Evolutionary conservation across 2,329 filamentous ascomycete species (phyloP).

Genomic region (Xylariaceae sp.): DNA sequence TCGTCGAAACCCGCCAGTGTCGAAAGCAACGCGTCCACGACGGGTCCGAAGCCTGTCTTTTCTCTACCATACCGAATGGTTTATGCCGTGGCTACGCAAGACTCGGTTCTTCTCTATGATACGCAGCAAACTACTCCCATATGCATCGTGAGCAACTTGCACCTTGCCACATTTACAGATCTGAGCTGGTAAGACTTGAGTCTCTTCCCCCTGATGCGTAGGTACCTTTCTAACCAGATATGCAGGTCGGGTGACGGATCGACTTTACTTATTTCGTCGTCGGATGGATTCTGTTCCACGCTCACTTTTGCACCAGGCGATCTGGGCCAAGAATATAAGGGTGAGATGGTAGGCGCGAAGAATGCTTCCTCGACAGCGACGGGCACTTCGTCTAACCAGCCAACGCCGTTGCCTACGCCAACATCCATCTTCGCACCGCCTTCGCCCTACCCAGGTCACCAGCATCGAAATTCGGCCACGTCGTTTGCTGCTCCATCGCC

Average conservation of each 20-base stretch:
- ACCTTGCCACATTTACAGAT: slow-evolving; percentile 96
- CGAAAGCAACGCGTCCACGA: slow-evolving; percentile 45
- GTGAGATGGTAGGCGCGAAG: slow-evolving; percentile 53
- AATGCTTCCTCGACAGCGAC: slow-evolving; percentile 38
- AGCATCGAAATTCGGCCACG: slow-evolving; percentile 54
- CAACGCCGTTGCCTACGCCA: slow-evolving; percentile 66
- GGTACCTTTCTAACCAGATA: slow-evolving; percentile 28
- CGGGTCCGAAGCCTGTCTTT: slow-evolving; percentile 67
- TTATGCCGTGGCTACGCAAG: slow-evolving; percentile 94
- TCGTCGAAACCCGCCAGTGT: slow-evolving; percentile 45
- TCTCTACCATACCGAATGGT: slow-evolving; percentile 86
- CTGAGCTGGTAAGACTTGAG: slow-evolving; percentile 69
- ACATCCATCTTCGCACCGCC: slow-evolving; percentile 57
- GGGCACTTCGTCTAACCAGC: slow-evolving; percentile 50
- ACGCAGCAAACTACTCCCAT: slow-evolving; percentile 93
- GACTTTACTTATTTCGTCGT: slow-evolving; percentile 89
- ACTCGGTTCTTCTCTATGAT: slow-evolving; percentile 91
- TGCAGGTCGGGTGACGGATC: slow-evolving; percentile 67
- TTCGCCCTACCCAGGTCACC: slow-evolving; percentile 53
- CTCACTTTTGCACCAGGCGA: slow-evolving; percentile 80
- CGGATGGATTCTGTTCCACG: slow-evolving; percentile 93
- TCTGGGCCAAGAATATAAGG: slow-evolving; percentile 74
- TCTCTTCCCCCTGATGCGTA: slow-evolving; percentile 9
- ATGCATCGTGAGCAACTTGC: slow-evolving; percentile 91
- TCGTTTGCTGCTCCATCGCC: slow-evolving; percentile 55